Conservation (phyloP, 2,329 filamentous ascomycete species). For the Colletotrichum sp. region DNA sequence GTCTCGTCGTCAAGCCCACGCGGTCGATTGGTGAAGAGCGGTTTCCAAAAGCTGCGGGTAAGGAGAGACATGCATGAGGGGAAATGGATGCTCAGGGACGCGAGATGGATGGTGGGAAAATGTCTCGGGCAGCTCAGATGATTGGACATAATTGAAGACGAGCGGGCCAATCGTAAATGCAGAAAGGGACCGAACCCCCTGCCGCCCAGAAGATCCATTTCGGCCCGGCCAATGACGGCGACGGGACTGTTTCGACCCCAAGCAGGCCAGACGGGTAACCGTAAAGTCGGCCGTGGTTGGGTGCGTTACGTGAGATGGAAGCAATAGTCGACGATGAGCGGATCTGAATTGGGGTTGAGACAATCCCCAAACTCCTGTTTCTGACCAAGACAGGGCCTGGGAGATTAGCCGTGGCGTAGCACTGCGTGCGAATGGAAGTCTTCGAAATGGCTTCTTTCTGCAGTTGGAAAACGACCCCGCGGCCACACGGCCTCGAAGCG, state of each 20-base stretch:
- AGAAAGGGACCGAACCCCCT: slow-evolving; percentile 22
- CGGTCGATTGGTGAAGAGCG: slow-evolving; percentile 6
- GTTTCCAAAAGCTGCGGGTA: slow-evolving; percentile 27
- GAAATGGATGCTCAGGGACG: slow-evolving; percentile 8
- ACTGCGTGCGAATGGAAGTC: slow-evolving; percentile 6
- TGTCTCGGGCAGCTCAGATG: slow-evolving; percentile 10
- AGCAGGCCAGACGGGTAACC: neutral
- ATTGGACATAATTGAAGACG: slow-evolving; percentile 20
- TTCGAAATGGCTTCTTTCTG: slow-evolving; percentile 14
- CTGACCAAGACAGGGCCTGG: neutral
- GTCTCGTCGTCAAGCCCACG: slow-evolving; percentile 1
- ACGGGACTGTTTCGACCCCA: neutral
- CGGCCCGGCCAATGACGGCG: neutral
- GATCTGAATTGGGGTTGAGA: neutral
- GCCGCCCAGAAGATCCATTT: slow-evolving; percentile 9
- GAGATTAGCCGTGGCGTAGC: neutral
- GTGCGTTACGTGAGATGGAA: neutral
- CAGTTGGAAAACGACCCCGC: neutral
- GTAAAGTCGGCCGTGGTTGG: neutral
- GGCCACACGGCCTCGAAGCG: neutral
- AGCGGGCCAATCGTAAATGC: slow-evolving; percentile 21
- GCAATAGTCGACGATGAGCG: neutral
- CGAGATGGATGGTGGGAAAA: neutral
- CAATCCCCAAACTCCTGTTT: slow-evolving; percentile 1
- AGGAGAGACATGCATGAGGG: slow-evolving; percentile 35